These are phyloP conservation scores for Thuja plicata DNA, from an alignment of 83 land plant species.

Conservation along the genomic window DNA sequence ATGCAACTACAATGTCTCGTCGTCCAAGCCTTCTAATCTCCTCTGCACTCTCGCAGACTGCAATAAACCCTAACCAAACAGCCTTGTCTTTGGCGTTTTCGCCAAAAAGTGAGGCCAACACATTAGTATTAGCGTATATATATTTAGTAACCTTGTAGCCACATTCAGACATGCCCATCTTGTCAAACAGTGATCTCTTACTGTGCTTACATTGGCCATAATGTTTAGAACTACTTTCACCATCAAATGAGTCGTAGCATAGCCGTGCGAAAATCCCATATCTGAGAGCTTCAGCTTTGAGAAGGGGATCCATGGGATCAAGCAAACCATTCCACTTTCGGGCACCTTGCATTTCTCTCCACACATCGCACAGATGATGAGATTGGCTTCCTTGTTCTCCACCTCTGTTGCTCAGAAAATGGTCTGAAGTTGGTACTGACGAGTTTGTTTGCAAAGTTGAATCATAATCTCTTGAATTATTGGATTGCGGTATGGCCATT, in stretches of 20 bases:
- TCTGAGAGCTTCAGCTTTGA: constrained; percentile 58
- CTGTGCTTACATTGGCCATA: constrained; percentile 51
- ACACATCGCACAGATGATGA: constrained; percentile 7
- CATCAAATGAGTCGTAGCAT: constrained; percentile 78
- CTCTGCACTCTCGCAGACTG: constrained; percentile 45
- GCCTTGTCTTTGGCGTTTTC: constrained; percentile 27
- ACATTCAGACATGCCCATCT: constrained; percentile 31
- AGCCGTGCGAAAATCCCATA: constrained; percentile 73
- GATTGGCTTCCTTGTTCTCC: no score
- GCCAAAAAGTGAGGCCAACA: constrained; percentile 48
- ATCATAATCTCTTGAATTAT: no score
- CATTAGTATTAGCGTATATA: constrained; percentile 67
- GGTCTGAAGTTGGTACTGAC: no score
- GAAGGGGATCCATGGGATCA: constrained; percentile 66
- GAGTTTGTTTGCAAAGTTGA: no score
- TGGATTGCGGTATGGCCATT: no score
- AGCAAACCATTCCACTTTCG: constrained; percentile 64
- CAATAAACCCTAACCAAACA: constrained; percentile 79
- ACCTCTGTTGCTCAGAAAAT: no score
- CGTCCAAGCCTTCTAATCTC: constrained; percentile 44
- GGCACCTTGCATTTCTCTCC: constrained; percentile 54
- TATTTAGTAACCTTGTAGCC: constrained; percentile 71
- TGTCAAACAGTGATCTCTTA: constrained; percentile 14
- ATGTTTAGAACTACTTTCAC: constrained; percentile 42
- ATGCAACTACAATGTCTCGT: constrained; percentile 64